Percentiles rank a stretch among this genome's conserved stretches.
These are phyloP conservation scores for Grosmannia clavigera DNA, from an alignment of 2,329 filamentous ascomycete species.

Conservation along the genomic window DNA sequence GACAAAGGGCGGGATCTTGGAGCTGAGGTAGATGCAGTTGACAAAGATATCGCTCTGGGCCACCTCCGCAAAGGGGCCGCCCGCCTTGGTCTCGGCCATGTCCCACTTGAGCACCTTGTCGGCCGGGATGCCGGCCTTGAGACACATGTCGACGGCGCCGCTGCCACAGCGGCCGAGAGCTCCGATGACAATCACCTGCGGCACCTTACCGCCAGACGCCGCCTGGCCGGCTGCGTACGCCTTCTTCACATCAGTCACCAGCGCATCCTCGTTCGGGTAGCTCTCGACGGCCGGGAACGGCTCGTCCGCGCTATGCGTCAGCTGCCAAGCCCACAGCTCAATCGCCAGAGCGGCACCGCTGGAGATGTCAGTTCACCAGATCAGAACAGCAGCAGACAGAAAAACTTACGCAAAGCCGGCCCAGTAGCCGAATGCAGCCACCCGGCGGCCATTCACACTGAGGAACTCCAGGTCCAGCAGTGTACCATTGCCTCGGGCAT, in stretches of 20 bases:
- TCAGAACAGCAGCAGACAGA: neutral
- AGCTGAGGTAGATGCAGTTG: conserved; percentile 74
- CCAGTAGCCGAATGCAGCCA: conserved; percentile 61
- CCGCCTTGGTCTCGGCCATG: conserved; percentile 63
- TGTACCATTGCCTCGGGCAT: conserved; percentile 61
- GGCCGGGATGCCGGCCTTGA: conserved; percentile 58
- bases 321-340: conserved; percentile 74
- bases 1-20: conserved; percentile 72
- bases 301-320: conserved; percentile 43
- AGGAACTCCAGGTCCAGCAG: conserved; percentile 85
- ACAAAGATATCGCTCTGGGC: conserved; percentile 64
- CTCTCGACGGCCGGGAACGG: conserved; percentile 53
- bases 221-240: conserved; percentile 51
- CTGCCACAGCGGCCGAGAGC: conserved; percentile 72
- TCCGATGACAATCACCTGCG: conserved; percentile 73
- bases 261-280: conserved; percentile 61
- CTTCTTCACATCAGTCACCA: conserved; percentile 64
- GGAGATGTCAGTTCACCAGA: conserved; percentile 7
- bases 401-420: conserved; percentile 59
- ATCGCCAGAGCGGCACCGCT: conserved; percentile 57
- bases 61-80: conserved; percentile 71
- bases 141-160: conserved; percentile 71
- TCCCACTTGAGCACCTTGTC: conserved; percentile 60
- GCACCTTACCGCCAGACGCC: conserved; percentile 49
- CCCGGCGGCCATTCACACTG: conserved; percentile 55